Conservation (phyloP, 345 rosid genomes). For the Populus pruinosa region DNA sequence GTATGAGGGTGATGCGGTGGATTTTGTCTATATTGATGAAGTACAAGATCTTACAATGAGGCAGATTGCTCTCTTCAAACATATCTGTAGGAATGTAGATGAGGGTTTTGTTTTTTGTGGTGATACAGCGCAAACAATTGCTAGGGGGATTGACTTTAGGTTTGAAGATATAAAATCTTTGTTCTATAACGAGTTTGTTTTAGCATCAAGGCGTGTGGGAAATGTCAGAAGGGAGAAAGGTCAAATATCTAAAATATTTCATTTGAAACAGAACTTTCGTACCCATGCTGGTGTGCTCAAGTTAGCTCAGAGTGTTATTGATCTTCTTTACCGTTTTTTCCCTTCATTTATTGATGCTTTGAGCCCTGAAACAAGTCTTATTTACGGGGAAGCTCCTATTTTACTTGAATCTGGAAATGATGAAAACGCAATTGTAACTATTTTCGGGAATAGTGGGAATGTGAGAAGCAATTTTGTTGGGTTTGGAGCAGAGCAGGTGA, state of each 20-base stretch:
- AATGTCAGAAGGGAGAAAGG: slow-evolving; percentile 26
- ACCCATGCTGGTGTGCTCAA: slow-evolving; percentile 49
- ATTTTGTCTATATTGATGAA: slow-evolving; percentile 58
- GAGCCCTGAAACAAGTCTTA: slow-evolving; percentile 34
- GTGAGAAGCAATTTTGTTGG: slow-evolving; percentile 25
- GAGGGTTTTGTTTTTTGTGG: slow-evolving; percentile 58
- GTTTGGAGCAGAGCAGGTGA: slow-evolving; percentile 53
- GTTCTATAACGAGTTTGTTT: slow-evolving; percentile 42
- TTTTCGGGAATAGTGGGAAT: slow-evolving; percentile 36
- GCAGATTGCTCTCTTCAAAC: slow-evolving; percentile 47
- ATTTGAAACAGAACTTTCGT: slow-evolving; percentile 51
- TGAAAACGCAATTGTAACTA: slow-evolving; percentile 34
- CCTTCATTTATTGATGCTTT: slow-evolving; percentile 36
- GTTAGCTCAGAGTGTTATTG: slow-evolving; percentile 50
- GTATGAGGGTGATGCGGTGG: slow-evolving; percentile 32
- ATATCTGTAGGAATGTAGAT: slow-evolving; percentile 34
- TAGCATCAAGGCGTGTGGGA: slow-evolving; percentile 10
- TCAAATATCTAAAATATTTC: slow-evolving; percentile 30
- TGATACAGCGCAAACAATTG: slow-evolving; percentile 50
- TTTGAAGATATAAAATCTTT: slow-evolving; percentile 47
- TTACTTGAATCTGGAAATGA: slow-evolving; percentile 33
- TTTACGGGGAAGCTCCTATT: slow-evolving; percentile 49
- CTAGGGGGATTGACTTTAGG: slow-evolving; percentile 47
- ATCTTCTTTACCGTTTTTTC: slow-evolving; percentile 45
- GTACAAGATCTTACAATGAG: slow-evolving; percentile 64